Base-by-base conservation (phyloP, 1,284 basidiomycete genomes). In the Moesziomyces parantarcticus region DNA sequence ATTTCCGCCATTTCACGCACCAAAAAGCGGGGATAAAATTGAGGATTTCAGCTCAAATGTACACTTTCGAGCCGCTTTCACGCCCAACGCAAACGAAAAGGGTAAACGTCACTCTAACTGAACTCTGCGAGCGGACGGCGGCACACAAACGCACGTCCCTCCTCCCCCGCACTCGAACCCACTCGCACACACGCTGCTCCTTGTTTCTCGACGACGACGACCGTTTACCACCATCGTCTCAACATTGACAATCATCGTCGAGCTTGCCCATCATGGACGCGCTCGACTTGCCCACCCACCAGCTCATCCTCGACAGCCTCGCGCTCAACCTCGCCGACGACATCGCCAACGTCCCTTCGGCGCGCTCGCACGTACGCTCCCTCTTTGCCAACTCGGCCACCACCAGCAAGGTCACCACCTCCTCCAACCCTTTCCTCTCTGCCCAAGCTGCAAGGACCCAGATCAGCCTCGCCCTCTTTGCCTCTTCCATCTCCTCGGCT, bases 251-350 rank as follows among this genome's bases (percentile, higher is more conserved):
- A 26, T 7, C n/a, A 22, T 32, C 36, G 32, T 20, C 22, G 39
- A 21, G 29, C 10, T 34, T 14, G 32, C 50, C 45, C 61, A 61
- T 5, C 61, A 73, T 74, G 71, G 67, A 75, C 73, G 86, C 85
- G 69, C 84, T 87, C 50, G 86, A 87, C 63, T 83, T 85, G 72
- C 91, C 92, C 84, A 90, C 94, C 56, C 92, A 91, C 76, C 90
- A 92, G 80, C 88, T 89, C 71, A 91, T 95, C 71, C 86, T 96
- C 34, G 88, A 89, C 26, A 91, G 93, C 84, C 88, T 96, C 63
- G 92, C 92, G 4, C 85, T 87, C 29, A 91, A 89, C 80, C 86
- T 90, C 44, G 82, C 85, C 48, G 72, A 46, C 14, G 50, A 62
- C 25, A 63, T 78, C 40, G 73, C 74, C 60, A 74, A 78, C 59